Evolutionary conservation across 129 eudicot genomes (phyloP).

Genomic region (Flaveria robusta): DNA sequence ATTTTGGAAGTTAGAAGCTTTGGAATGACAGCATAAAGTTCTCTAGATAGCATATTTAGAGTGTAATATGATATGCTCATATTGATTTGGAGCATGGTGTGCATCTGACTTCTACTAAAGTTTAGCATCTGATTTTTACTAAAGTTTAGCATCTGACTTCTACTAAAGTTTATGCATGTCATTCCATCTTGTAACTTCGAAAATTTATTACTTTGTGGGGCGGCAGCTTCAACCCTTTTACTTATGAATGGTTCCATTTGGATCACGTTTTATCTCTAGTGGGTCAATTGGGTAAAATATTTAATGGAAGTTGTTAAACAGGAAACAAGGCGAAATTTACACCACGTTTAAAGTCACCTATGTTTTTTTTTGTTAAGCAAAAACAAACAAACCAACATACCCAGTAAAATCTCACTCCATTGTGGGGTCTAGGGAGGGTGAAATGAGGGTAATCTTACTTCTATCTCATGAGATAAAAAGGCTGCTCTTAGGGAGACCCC

Average conservation of each 20-base stretch:
- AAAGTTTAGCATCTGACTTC: constrained; percentile 16
- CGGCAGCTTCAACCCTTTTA: not conserved
- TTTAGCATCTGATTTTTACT: too few relatives aligned
- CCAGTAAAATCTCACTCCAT: too few relatives aligned
- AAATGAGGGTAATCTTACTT: too few relatives aligned
- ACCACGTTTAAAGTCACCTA: not conserved
- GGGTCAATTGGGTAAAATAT: not conserved
- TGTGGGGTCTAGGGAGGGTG: too few relatives aligned
- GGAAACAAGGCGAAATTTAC: not conserved
- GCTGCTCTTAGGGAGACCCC: too few relatives aligned
- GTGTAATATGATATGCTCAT: not conserved
- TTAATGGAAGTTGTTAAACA: not conserved
- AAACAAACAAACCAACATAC: too few relatives aligned
- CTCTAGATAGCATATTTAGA: not conserved
- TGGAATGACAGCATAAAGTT: not conserved
- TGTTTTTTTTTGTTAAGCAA: not conserved
- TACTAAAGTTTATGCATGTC: not conserved
- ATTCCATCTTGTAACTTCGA: constrained; percentile 5
- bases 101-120: constrained; percentile 11
- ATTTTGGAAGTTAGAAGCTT: not conserved
- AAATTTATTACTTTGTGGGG: not conserved
- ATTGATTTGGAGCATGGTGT: not conserved
- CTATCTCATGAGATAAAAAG: too few relatives aligned
- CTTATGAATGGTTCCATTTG: not conserved
- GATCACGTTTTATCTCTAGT: not conserved